Conservation (phyloP, 257 asterid species). For the Solanum megistacrolobum region DNA sequence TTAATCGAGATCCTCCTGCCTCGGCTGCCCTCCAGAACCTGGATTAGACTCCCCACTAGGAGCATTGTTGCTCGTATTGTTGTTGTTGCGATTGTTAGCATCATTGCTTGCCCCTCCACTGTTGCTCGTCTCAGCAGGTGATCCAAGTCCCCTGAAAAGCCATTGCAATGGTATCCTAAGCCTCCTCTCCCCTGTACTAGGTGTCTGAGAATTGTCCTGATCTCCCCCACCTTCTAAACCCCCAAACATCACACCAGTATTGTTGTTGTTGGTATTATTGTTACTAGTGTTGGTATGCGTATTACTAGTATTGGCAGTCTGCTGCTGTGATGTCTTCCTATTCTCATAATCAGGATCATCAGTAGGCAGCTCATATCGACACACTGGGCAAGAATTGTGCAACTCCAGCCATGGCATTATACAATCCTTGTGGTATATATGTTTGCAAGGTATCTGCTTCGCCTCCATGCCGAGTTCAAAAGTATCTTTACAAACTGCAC, state of each 20-base stretch:
- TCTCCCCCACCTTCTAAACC: conserved; percentile 22
- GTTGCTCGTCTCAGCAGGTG: conserved; percentile 60
- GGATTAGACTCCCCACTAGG: conserved; percentile 23
- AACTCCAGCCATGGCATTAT: conserved; percentile 82
- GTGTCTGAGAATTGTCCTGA: conserved; percentile 32
- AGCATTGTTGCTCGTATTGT: neutral
- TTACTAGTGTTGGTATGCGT: neutral
- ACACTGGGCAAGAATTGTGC: conserved; percentile 91
- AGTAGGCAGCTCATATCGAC: conserved; percentile 83
- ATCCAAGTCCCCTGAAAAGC: conserved; percentile 46
- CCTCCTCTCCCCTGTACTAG: conserved; percentile 53
- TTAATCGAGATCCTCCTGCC: conserved; percentile 75
- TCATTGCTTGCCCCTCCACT: conserved; percentile 30
- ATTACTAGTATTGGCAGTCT: neutral
- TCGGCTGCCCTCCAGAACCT: conserved; percentile 39
- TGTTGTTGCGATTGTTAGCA: neutral
- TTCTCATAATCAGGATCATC: conserved; percentile 79
- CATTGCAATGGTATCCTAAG: conserved; percentile 67
- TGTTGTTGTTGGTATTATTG: conserved; percentile 4
- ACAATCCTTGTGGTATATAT: conserved; percentile 76
- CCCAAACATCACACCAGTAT: conserved; percentile 18
- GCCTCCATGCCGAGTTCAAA: conserved; percentile 58
- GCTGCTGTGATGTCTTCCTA: conserved; percentile 28
- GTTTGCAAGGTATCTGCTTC: conserved; percentile 83
- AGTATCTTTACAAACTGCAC: conserved; percentile 83